A percentile compares a stretch with the other conserved stretches of the same genome.
phyloP scores from a whole-genome alignment of 441 rosid species.

The Flueggea neowawraea region DNA sequence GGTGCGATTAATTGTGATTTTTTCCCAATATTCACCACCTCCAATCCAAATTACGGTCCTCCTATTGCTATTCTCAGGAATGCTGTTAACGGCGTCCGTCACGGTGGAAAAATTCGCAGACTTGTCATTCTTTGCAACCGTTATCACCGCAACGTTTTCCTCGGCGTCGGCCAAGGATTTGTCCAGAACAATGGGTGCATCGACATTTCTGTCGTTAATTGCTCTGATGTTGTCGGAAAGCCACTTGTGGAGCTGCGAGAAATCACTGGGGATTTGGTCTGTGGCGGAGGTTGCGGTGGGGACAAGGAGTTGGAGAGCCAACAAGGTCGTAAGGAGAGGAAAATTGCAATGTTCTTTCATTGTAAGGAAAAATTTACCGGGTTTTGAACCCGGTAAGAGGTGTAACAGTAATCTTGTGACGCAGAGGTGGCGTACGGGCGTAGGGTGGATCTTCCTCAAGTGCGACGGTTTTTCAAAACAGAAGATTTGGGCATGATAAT shows the following conservation, averaged over 20 bases:
- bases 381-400: no score
- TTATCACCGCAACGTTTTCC: neutral
- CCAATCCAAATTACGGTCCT: constrained; percentile 32
- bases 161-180: constrained; percentile 21
- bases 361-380: no score
- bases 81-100: constrained; percentile 29
- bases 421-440: no score
- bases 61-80: constrained; percentile 23
- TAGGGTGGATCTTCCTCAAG: no score
- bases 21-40: constrained; percentile 34
- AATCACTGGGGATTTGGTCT: constrained; percentile 5
- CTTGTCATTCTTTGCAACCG: constrained; percentile 2
- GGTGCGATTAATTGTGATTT: constrained; percentile 23
- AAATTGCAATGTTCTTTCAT: neutral
- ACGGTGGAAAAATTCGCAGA: constrained; percentile 29
- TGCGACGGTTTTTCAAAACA: no score
- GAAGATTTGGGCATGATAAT: no score
- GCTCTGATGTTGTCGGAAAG: constrained; percentile 16
- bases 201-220: constrained; percentile 1
- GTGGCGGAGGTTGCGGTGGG: constrained; percentile 5
- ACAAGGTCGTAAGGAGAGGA: neutral
- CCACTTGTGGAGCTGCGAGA: constrained; percentile 21
- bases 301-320: neutral
- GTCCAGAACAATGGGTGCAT: constrained; percentile 17
- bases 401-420: no score